Percentiles rank a stretch among this genome's conserved stretches.
phyloP scores from a whole-genome alignment of 148 eudicot genomes.

The Spergularia marina region DNA sequence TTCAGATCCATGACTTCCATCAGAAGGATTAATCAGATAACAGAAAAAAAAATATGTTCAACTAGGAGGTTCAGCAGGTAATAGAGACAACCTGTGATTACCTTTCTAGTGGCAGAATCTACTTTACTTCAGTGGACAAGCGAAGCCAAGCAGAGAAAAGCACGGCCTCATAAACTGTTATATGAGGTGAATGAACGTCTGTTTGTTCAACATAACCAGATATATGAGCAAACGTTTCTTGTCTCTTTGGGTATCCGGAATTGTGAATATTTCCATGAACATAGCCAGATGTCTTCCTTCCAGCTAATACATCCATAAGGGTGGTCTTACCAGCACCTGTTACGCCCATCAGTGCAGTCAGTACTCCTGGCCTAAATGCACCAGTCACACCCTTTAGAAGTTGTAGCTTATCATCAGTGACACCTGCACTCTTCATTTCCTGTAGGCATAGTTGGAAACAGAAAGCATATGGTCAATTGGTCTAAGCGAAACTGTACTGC shows the following conservation, averaged over 20 bases:
- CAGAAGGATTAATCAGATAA: slow-evolving; percentile 12
- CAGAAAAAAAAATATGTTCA: not conserved
- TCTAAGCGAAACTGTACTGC: too few relatives aligned
- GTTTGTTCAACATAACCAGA: slow-evolving; percentile 39
- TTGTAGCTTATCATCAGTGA: slow-evolving; percentile 46
- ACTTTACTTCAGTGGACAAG: slow-evolving; percentile 8
- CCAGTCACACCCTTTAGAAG: slow-evolving; percentile 43
- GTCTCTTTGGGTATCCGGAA: slow-evolving; percentile 32
- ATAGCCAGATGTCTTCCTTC: slow-evolving; percentile 34
- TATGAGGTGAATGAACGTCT: slow-evolving; percentile 25
- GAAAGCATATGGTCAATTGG: not conserved
- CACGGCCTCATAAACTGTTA: slow-evolving; percentile 28
- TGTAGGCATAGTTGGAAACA: slow-evolving; percentile 5
- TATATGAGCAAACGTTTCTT: slow-evolving; percentile 34
- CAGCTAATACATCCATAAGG: slow-evolving; percentile 33
- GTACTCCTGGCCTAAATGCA: slow-evolving; percentile 33
- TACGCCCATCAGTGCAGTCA: slow-evolving; percentile 36
- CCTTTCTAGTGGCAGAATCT: not conserved
- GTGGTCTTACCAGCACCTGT: slow-evolving; percentile 44
- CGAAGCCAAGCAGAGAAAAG: slow-evolving; percentile 29
- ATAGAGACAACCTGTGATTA: not conserved
- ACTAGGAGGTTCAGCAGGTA: too few relatives aligned
- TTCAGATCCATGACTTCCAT: not conserved
- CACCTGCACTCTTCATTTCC: slow-evolving; percentile 66
- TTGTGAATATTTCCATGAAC: slow-evolving; percentile 27